These are phyloP conservation scores for Gelatoporia subvermispora DNA, from an alignment of 768 basidiomycete species.

Conservation along the genomic window DNA sequence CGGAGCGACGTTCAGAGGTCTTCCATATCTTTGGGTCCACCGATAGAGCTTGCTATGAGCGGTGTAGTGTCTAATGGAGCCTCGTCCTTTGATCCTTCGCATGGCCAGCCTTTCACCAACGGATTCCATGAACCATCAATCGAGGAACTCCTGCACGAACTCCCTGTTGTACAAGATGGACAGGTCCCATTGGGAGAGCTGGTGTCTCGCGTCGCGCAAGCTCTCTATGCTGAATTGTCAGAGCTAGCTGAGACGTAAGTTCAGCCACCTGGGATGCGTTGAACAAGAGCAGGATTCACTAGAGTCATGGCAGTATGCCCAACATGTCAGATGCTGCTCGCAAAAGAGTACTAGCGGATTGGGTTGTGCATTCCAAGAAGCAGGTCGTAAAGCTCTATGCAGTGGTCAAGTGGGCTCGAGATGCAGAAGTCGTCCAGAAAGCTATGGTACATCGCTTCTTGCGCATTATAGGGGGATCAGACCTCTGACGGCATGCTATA, in stretches of 20 bases:
- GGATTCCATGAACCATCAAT: slow-evolving; percentile 35
- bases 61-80: slow-evolving; percentile 9
- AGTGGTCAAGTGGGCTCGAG: slow-evolving; percentile 80
- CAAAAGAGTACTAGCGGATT: slow-evolving; percentile 80
- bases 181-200: slow-evolving; percentile 72
- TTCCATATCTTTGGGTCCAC: too few relatives aligned
- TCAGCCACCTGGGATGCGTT: background rate
- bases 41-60: slow-evolving; percentile 13
- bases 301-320: slow-evolving; percentile 41
- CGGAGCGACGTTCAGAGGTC: too few relatives aligned
- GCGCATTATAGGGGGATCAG: background rate
- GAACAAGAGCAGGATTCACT: background rate
- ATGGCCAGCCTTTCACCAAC: slow-evolving; percentile 19
- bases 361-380: slow-evolving; percentile 86
- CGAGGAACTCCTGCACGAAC: slow-evolving; percentile 66
- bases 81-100: slow-evolving; percentile 1
- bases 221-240: slow-evolving; percentile 77
- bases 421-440: slow-evolving; percentile 79
- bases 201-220: slow-evolving; percentile 70
- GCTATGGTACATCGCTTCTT: slow-evolving; percentile 58
- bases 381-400: slow-evolving; percentile 89
- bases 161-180: slow-evolving; percentile 68
- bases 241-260: slow-evolving; percentile 85
- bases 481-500: slow-evolving; percentile 22
- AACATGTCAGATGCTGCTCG: slow-evolving; percentile 78